Base-by-base conservation (phyloP, 257 asterid genomes). In the Asclepias syriaca region DNA sequence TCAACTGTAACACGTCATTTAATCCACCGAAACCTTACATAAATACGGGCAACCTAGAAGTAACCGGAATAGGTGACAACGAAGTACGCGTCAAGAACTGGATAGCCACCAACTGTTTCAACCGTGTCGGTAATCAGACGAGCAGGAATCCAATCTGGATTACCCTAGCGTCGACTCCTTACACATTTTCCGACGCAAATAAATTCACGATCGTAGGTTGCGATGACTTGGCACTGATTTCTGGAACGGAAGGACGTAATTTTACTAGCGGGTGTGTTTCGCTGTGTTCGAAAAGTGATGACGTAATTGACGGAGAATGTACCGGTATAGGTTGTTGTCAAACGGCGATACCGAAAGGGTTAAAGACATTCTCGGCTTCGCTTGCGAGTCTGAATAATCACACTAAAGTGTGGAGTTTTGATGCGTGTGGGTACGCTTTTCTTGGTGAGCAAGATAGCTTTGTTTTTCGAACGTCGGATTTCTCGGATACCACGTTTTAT, bases 261-360 rank as follows among this genome's bases (percentile, higher is more conserved):
- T 89, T 83, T 77, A 72, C 56, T 5, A 75, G 71, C 0, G 86
- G 87, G 1, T 85, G 92, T n/a, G 5, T 77, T 1, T 77, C 95
- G 0, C 5, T 80, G 0, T 90, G 96, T 70, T 73, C 73, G 0
- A 57, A 21, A 51, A 66, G 50, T 0, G 77, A 40, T 4, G 78
- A 85, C 53, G n/a, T 88, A 70, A 69, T 82, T 11, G 87, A 84
- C 15, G 85, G 90, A 3, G 77, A 74, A 4, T 77, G 86, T 68
- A 39, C 80, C 13, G 94, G 96, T 2, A 60, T 82, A 13, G 96
- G 95, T 8, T 90, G 96, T 45, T 84, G 92, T 15, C 89, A 86
- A 54, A 82, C 80, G 0, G 55, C 77, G 0, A 80, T 90, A 10
- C 95, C 96, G 0, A 86, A 73, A 65, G 93, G 96, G 0, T 34